phyloP scores from a whole-genome alignment of 208 protist species.

The Pavlovales sp. region DNA sequence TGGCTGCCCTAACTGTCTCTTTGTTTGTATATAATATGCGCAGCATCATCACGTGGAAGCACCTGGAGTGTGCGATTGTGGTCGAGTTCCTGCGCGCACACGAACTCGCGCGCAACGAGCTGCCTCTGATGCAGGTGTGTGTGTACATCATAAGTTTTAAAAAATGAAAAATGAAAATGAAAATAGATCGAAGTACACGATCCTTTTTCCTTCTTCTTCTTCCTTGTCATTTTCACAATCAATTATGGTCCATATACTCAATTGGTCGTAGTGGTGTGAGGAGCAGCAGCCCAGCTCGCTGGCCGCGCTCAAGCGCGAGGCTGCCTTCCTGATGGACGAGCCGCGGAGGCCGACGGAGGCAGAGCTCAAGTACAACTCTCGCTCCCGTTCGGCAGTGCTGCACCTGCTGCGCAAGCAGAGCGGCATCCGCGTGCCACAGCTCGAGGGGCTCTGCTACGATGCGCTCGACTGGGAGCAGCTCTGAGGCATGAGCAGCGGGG shows the following conservation, averaged over 20 bases:
- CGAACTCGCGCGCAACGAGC: not conserved
- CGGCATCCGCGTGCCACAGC: not conserved
- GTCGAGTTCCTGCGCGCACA: constrained; percentile 28
- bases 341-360: not conserved
- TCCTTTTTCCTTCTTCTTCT: too few species aligned
- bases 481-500: too few species aligned
- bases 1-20: too few species aligned
- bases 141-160: too few species aligned
- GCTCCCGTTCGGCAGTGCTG: constrained; percentile 22
- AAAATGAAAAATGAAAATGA: too few species aligned
- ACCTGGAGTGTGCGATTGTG: constrained; percentile 8
- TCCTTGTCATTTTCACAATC: too few species aligned
- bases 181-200: too few species aligned
- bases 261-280: not conserved
- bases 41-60: constrained; percentile 38
- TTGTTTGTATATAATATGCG: too few species aligned
- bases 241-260: too few species aligned
- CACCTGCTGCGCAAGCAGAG: not conserved
- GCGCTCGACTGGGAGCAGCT: not conserved
- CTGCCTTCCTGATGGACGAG: constrained; percentile 2
- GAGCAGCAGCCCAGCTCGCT: not conserved
- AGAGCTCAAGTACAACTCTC: constrained; percentile 8
- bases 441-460: not conserved
- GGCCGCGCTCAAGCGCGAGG: not conserved
- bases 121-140: constrained; percentile 6